phyloP scores from a whole-genome alignment of 352 stramenopile species.

The Bremia lactucae region DNA sequence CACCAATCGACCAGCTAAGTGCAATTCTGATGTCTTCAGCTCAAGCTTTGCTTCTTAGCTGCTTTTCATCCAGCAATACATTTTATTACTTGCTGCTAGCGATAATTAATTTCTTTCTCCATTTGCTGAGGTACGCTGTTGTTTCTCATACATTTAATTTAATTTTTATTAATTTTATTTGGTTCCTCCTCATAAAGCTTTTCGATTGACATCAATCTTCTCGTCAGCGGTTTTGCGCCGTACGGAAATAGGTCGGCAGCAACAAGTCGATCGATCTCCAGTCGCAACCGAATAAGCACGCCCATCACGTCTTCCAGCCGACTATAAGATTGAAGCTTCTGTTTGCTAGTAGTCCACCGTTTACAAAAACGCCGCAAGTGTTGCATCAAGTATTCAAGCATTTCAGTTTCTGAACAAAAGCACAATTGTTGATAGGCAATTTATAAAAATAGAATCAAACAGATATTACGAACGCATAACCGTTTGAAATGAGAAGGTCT shows the following conservation, averaged over 20 bases:
- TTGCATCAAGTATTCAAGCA: constrained; percentile 49
- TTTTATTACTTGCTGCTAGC: no score
- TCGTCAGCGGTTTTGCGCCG: constrained; percentile 28
- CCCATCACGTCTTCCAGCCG: constrained; percentile 32
- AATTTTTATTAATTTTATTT: no score
- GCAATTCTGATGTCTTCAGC: background rate
- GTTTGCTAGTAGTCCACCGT: constrained; percentile 21
- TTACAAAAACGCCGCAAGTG: constrained; percentile 32
- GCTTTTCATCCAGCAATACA: no score
- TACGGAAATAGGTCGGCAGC: constrained; percentile 43
- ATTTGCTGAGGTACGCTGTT: no score
- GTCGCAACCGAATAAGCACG: constrained; percentile 45
- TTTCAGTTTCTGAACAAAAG: constrained; percentile 41
- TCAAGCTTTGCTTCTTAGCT: background rate
- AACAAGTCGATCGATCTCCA: constrained; percentile 49
- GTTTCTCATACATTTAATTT: no score
- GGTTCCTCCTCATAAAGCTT: constrained; percentile 53
- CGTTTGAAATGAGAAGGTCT: constrained; percentile 62
- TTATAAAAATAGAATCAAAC: background rate
- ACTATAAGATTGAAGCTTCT: constrained; percentile 9
- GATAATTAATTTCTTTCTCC: constrained; percentile 20
- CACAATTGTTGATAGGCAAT: background rate
- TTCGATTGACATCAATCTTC: constrained; percentile 40
- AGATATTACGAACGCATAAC: constrained; percentile 14
- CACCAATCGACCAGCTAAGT: constrained; percentile 26